Base-by-base conservation (phyloP, 352 stramenopile genomes). In the Phytopythium helicoides region DNA sequence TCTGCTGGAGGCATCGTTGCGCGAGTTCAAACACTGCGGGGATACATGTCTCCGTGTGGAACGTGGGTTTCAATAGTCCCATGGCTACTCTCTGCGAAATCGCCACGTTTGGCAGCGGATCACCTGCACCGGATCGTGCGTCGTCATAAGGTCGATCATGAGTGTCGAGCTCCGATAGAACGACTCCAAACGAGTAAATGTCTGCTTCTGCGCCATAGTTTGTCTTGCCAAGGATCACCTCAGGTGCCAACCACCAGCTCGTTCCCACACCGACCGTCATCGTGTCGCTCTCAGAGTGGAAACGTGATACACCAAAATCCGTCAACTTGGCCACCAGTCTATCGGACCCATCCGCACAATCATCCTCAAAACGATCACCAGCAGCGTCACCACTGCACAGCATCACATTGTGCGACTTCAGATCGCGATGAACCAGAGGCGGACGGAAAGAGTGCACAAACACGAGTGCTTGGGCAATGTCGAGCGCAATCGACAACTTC, bases 381-480 rank as follows among this genome's bases (percentile, higher is more conserved):
- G 7, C 21, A 18, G 3, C 11, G 9, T 58, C 39, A 14, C 50
- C 46, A 12, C 52, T 70, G n/a, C n/a, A n/a, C n/a, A 85, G 49
- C 25, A 85, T 16, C 25, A 85, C 67, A 19, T 79, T 79, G 21
- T 70, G 68, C 3, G 61, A 73, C 62, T 76, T 82, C 18, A 82
- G 58, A 15, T 77, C 68, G 11, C 72, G 72, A 39, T 77, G 66
- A 8, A 83, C 49, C 0, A 71, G 45, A 9, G 57, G 57, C 22
- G 60, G 58, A 14, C 58, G 26, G 19, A 74, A 64, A n/a, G 62
- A 67, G 42, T 83, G 72, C 16, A 83, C 35, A 47, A 71, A 83
- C 22, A 73, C 60, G 0, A 83, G 55, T 0, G 65, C 71, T 10
- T 76, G 59, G 10, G 67, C 66, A 2, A 82, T 41, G 23, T 72